Base-by-base conservation (phyloP, 2,329 filamentous ascomycete genomes). In the Keithomyces neogunnii region DNA sequence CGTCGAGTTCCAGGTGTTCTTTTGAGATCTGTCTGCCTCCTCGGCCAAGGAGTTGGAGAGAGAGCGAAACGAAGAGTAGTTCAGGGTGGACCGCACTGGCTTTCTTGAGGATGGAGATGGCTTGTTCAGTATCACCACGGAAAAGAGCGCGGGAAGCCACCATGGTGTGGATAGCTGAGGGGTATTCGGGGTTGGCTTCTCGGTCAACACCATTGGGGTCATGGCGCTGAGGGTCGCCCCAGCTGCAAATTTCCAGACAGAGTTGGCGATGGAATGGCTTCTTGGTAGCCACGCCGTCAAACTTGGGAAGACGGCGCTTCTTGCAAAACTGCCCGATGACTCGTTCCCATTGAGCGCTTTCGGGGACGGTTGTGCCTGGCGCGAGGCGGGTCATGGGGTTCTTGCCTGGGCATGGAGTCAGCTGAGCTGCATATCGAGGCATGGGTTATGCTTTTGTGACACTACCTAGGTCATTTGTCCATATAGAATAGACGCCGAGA, bases 111-210 rank as follows among this genome's bases (percentile, higher is more conserved):
- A 89, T 79, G 50, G 83, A 76, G 6, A 91, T 77, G 2, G 88
- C 87, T 50, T 84, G 74, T 40, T 82, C 76, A 33, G 78, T 82
- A 59, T 87, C 76, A 10, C 86, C 87, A 51, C 84, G 80, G 64
- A 92, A 89, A 1, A 92, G 73, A 2, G 88, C 86, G 55, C 86
- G 80, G 0, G 87, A 87, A 28, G 89, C 85, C 9, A 85, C 84
- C 74, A 86, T 88, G 47, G 89, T 90, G 61, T 87, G 74, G 56
- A 72, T 72, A 2, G 74, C 73, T 1, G 76, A 80, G n/a, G 72
- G 73, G 56, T 73, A 73, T 52, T 75, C 75, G 1, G 73, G 64
- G 32, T 66, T 68, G 31, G 66, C 67, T 7, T 71, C 69, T 32
- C 66, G 62, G 67, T 74, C 72, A 13, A 68, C 60, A 28, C 72